These are phyloP conservation scores for Pterocarpus santalinus DNA, from an alignment of 306 rosid genomes.

Conservation along the genomic window DNA sequence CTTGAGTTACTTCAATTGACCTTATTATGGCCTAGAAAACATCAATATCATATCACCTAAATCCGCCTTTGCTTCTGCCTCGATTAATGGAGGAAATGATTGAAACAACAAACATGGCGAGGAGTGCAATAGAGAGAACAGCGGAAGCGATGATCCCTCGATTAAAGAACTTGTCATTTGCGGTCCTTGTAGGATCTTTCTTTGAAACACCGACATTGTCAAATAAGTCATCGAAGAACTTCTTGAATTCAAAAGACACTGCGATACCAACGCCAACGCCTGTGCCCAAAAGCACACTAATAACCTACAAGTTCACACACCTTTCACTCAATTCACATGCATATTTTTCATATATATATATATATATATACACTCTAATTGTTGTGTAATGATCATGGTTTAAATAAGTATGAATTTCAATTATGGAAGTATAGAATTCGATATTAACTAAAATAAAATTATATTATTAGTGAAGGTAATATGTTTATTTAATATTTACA, in stretches of 20 bases:
- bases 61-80: conserved; percentile 11
- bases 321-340: too few species aligned
- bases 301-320: conserved; percentile 43
- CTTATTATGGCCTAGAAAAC: too few species aligned
- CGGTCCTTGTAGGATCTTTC: conserved; percentile 5
- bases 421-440: too few species aligned
- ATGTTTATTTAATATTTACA: too few species aligned
- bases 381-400: too few species aligned
- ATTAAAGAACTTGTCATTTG: conserved; percentile 43
- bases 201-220: conserved; percentile 1
- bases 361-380: too few species aligned
- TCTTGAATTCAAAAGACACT: conserved; percentile 48
- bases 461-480: too few species aligned
- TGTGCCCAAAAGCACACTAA: conserved; percentile 52
- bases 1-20: background rate
- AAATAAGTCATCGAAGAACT: background rate
- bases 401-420: too few species aligned
- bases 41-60: background rate
- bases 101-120: conserved; percentile 55
- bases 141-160: conserved; percentile 46
- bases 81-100: conserved; percentile 57
- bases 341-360: too few species aligned
- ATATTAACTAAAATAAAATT: too few species aligned
- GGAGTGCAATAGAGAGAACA: conserved; percentile 45
- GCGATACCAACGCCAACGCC: conserved; percentile 67